A percentile compares a stretch with the other conserved stretches of the same genome.
phyloP scores from a whole-genome alignment of 23 red algal species.

The Cyanidiococcus yangmingshanensis region DNA sequence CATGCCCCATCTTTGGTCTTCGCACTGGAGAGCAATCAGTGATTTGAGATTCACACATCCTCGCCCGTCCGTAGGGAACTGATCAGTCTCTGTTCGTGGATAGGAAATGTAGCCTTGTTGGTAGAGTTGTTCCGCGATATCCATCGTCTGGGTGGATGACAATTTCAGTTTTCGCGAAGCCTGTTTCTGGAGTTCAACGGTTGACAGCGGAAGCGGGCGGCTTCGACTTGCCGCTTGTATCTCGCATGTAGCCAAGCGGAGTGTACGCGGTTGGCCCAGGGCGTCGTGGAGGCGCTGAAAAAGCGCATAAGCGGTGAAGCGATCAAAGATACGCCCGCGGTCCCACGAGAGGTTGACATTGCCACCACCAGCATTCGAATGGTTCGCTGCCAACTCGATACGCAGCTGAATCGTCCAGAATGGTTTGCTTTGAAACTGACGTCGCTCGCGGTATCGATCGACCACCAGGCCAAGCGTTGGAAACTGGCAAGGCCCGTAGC shows the following conservation, averaged over 20 bases:
- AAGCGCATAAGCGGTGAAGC: conserved; percentile 47
- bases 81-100: conserved; percentile 92
- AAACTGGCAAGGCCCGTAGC: conserved; percentile 92
- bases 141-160: conserved; percentile 62
- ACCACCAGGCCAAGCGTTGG: conserved; percentile 87
- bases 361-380: conserved; percentile 19
- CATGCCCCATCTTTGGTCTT: conserved; percentile 41
- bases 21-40: conserved; percentile 45
- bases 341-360: conserved; percentile 55
- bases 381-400: background rate
- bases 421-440: conserved; percentile 45
- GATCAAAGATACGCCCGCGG: conserved; percentile 79
- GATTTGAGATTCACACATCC: conserved; percentile 18
- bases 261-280: conserved; percentile 18
- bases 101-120: conserved; percentile 89
- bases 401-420: conserved; percentile 63
- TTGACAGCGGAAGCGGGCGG: conserved; percentile 69
- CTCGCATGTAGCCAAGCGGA: conserved; percentile 32
- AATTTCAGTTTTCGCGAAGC: conserved; percentile 58
- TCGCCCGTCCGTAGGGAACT: conserved; percentile 39
- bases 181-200: conserved; percentile 85
- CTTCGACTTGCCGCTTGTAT: conserved; percentile 33
- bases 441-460: conserved; percentile 68
- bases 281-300: conserved; percentile 62
- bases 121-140: conserved; percentile 72